Base-by-base conservation (phyloP, 176 grass and related monocot species). In the Cocos nucifera region DNA sequence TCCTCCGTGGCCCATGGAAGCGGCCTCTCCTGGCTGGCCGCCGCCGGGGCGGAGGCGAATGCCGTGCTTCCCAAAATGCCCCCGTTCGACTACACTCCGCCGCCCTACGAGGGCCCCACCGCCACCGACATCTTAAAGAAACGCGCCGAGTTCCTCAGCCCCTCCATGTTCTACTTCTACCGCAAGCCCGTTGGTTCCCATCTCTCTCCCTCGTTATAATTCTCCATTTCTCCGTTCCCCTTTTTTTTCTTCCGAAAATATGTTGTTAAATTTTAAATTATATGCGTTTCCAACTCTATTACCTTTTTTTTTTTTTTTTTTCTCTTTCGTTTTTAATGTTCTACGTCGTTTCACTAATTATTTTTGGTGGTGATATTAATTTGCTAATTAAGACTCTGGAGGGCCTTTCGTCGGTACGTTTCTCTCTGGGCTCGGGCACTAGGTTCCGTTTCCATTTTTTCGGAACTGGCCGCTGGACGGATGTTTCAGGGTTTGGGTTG, bases 121-220 rank as follows among this genome's bases (percentile, higher is more conserved):
- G 75, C 84, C 30, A 75, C 55, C 60, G 87, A 97, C 58, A 97
- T 97, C 81, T 57, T 86, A 19, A 59, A 75, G 59, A 88, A 80
- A 78, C 80, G 92, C 10, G 50, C 78, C 53, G 75, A 97, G 84
- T 97, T 85, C 78, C 92, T 97, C 78, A 97, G 87, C 81, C 92
- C 92, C 58, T 90, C 92, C 17, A 59, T 88, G 4, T 85, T 83
- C 84, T 78, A 97, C 73, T 83, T 85, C 78, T 97, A 88, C 54
- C 82, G 80, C 65, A 80, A 97, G 3, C 92, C 92, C 27, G 87
- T 97, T 77, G 22, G 59, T 75, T 22, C 6, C 51, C 17, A 48
- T 9, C 49, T 28, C 15, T 21, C 49, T 51, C 49, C 29, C 1
- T 28, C 20, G 10, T 44, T 44, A 44, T 35, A 44, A 14, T 44